Conservation (phyloP, 2,329 filamentous ascomycete species). For the Diaporthe sp. region DNA sequence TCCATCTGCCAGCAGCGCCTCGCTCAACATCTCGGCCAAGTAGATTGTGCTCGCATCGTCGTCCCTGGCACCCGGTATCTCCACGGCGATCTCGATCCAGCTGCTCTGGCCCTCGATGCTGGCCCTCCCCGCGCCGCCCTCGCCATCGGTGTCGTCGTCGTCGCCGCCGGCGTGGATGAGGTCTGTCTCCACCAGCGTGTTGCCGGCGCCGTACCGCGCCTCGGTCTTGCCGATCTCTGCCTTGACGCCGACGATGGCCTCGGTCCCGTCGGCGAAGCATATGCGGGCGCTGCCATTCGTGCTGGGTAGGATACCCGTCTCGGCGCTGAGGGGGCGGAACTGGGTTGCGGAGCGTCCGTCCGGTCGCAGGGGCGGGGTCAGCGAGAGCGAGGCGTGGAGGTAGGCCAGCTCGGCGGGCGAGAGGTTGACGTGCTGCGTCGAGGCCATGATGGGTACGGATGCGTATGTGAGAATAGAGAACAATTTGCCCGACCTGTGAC, state of each 20-base stretch:
- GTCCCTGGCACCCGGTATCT: slow-evolving; percentile 91
- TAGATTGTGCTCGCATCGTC: slow-evolving; percentile 93
- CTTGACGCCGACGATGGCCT: slow-evolving; percentile 96
- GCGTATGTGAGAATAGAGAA: not conserved
- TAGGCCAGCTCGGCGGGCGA: slow-evolving; percentile 97
- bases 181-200: slow-evolving; percentile 43
- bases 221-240: slow-evolving; percentile 88
- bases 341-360: slow-evolving; percentile 87
- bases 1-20: slow-evolving; percentile 84
- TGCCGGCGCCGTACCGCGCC: slow-evolving; percentile 48
- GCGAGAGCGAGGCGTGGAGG: slow-evolving; percentile 87
- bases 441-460: slow-evolving; percentile 64
- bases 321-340: slow-evolving; percentile 91
- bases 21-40: slow-evolving; percentile 87
- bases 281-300: slow-evolving; percentile 94
- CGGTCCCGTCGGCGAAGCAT: slow-evolving; percentile 94
- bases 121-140: slow-evolving; percentile 47
- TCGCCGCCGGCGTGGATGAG: slow-evolving; percentile 48
- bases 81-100: slow-evolving; percentile 92
- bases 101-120: slow-evolving; percentile 64
- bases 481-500: not conserved
- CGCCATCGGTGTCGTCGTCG: slow-evolving; percentile 56
- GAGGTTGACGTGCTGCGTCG: slow-evolving; percentile 79
- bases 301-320: slow-evolving; percentile 89
- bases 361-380: slow-evolving; percentile 87